Percentiles rank a stretch among this genome's conserved stretches.
These are phyloP conservation scores for Bipolaris zeicola DNA, from an alignment of 2,329 filamentous ascomycete genomes.

Conservation along the genomic window DNA sequence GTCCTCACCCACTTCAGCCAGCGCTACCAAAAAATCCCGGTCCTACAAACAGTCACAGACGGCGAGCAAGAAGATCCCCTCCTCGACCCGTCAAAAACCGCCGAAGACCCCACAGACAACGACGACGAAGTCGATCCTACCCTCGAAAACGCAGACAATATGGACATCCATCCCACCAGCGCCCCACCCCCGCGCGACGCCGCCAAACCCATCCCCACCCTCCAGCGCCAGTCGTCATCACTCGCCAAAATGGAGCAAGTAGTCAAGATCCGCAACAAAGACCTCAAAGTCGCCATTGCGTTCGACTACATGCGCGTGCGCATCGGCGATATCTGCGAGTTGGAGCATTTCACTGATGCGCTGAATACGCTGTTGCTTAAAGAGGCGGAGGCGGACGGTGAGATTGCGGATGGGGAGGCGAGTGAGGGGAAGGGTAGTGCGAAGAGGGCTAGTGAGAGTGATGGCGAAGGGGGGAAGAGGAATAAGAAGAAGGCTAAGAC, in stretches of 20 bases:
- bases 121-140: conserved; percentile 30
- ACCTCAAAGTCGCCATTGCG: conserved; percentile 71
- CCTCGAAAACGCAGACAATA: conserved; percentile 25
- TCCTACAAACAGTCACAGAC: conserved; percentile 51
- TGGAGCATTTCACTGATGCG: conserved; percentile 67
- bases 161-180: conserved; percentile 26
- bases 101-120: conserved; percentile 33
- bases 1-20: conserved; percentile 95
- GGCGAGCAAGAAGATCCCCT: conserved; percentile 35
- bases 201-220: conserved; percentile 14
- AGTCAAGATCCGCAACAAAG: conserved; percentile 50
- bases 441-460: conserved; percentile 40
- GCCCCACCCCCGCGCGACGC: conserved; percentile 2
- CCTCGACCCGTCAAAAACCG: conserved; percentile 22
- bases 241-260: conserved; percentile 31
- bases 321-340: conserved; percentile 71
- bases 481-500: conserved; percentile 37
- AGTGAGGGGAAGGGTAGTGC: conserved; percentile 36
- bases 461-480: conserved; percentile 21
- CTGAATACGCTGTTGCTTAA: conserved; percentile 61
- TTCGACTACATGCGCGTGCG: conserved; percentile 80
- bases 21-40: conserved; percentile 79
- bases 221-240: conserved; percentile 15
- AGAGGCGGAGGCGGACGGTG: conserved; percentile 30
- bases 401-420: conserved; percentile 1